Base-by-base conservation (phyloP, 352 stramenopile genomes). In the Pythium sp. region DNA sequence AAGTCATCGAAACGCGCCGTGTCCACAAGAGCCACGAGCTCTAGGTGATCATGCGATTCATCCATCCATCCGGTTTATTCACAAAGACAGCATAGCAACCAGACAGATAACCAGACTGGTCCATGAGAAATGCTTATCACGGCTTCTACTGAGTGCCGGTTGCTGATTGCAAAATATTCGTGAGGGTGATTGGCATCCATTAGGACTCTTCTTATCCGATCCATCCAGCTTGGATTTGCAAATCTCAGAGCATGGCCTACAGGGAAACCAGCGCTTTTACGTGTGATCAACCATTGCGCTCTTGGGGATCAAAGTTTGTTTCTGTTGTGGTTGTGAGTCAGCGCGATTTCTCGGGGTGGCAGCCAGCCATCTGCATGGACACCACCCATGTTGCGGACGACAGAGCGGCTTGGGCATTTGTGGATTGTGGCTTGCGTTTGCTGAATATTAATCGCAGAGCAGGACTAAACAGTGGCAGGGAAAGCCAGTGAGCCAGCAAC, bases 321-420 rank as follows among this genome's bases (percentile, higher is more conserved):
- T 4, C 15, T 18, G 14, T 18, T 49, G 41, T 9, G n/a, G 12
- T 49, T n/a, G 41, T 49, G 15, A 49, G 15, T 49, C 41, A 49
- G 41, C 15, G 15, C 6, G 41, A n/a, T 49, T 49, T 49, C 18
- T n/a, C 15, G 41, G 41, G 15, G 18, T 5, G 12, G 11, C 5
- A 5, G 41, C 15, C 41, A 20, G 41, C 53, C 53, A 58, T 28
- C 53, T 58, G 53, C 53, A 58, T 58, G 53, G 24, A 36, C 53
- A 58, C 53, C 53, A 58, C 53, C 54, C 54, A 41, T 18, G 15
- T 49, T 49, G 41, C 41, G 15, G 41, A 5, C 41, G 41, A 46
- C 18, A 46, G 38, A 46, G 38, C 20, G 11, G 38, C 30, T 32
- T 32, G 38, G 38, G 38, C 38, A 46, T 46, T 43, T 43, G 36